Conservation (phyloP, 768 basidiomycete genomes). For the Phanerochaete sordida region DNA sequence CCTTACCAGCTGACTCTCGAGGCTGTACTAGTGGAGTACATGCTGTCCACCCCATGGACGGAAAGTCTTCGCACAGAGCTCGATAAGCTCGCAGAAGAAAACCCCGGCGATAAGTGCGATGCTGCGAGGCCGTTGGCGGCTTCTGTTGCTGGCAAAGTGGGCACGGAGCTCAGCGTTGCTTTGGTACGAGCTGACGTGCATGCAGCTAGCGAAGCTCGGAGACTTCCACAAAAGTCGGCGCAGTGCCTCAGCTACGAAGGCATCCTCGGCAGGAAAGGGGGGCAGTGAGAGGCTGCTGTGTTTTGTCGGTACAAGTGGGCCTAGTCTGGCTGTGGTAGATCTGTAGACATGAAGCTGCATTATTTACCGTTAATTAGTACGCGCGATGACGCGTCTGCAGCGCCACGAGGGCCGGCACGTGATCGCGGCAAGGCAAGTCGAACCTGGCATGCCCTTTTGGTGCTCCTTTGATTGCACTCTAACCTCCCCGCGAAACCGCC, state of each 20-base stretch:
- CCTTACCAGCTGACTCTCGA: background rate
- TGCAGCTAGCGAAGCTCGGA: background rate
- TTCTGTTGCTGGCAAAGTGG: too few relatives aligned
- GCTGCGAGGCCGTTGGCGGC: background rate
- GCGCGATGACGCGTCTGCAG: background rate
- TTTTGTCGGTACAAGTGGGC: background rate
- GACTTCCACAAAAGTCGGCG: background rate
- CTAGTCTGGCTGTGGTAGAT: background rate
- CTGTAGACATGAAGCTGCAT: background rate
- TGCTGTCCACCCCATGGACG: constrained; percentile 48
- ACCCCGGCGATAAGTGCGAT: background rate
- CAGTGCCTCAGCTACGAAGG: too few relatives aligned
- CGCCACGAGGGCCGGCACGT: constrained; percentile 19
- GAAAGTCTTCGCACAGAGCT: constrained; percentile 32
- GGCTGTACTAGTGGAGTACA: constrained; percentile 11
- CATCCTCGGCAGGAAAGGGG: constrained; percentile 9
- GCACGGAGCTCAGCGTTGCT: too few relatives aligned
- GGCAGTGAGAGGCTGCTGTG: background rate
- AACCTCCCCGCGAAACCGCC: background rate
- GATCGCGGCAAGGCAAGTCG: constrained; percentile 14
- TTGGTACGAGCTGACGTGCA: too few relatives aligned
- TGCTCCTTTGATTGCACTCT: background rate
- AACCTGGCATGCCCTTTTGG: background rate
- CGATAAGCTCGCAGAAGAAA: background rate
- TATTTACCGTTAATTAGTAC: constrained; percentile 19